Base-by-base conservation (phyloP, 2,329 filamentous ascomycete species). In the Celoporthe dispersa region DNA sequence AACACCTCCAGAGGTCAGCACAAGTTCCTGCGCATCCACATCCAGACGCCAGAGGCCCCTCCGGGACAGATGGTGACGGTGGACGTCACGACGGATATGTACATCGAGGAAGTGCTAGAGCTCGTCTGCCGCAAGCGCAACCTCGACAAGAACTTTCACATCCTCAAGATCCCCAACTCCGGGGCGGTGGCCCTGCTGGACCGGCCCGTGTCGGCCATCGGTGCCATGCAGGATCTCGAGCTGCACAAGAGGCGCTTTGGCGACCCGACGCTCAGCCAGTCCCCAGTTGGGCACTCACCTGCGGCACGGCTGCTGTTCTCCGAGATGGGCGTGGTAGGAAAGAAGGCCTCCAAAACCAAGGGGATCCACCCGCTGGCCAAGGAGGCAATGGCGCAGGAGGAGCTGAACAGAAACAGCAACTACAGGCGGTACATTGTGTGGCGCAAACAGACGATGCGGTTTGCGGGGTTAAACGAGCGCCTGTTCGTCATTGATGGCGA, bases 401-500 rank as follows among this genome's bases (percentile, higher is more conserved):
- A 89, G 76, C 81, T 87, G 64, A 85, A 83, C 73, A 82, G 81
- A 53, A 84, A 83, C 69, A 84, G 85, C 57, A 89, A 85, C 75
- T 92, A 92, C 81, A 91, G 92, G 76, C 91, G 91, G 75, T 96
- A 94, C 80, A 90, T 88, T 16, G 93, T 97, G 22, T 92, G 91
- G 83, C 89, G 93, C 73, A 93, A 94, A 80, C 92, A 94, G 79
- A 90, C 92, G 11, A 93, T 96, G 87, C 90, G 92, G 33, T 91
- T 96, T 75, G 90, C 92, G 57, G 90, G 89, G 4, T 87, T 91
- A 76, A 92, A 92, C 71, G 91, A 94, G 75, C 88, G 92, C 70
- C 88, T 93, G 12, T 83, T 96, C 57, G 90, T 92, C 62, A 93
- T 97, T 73, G 93, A 95, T 75, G 92, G 92, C 71, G 93, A 97